Percentiles rank a stretch among this genome's conserved stretches.
These are phyloP conservation scores for Coemansia sp. DNA, from an alignment of 192 early-diverging fungal species.

Conservation along the genomic window DNA sequence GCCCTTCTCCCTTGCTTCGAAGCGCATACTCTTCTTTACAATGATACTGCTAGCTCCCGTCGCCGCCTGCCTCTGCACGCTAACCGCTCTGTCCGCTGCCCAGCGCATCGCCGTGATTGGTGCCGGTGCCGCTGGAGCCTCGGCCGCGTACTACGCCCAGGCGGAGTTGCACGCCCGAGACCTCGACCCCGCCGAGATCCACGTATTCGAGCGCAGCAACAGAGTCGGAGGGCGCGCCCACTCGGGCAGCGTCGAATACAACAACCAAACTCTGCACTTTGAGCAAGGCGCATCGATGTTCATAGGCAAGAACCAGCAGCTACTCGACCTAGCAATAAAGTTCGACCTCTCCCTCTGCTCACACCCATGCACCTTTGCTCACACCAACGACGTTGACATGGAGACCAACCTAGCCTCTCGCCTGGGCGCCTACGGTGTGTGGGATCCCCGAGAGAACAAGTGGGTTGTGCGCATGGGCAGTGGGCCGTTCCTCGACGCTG, in stretches of 20 bases:
- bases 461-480: conserved; percentile 20
- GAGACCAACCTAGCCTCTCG: neutral
- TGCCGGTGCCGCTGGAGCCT: conserved; percentile 16
- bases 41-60: neutral
- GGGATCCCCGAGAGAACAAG: conserved; percentile 10
- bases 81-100: neutral
- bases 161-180: conserved; percentile 7
- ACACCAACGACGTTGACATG: neutral
- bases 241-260: conserved; percentile 11
- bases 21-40: neutral
- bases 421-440: conserved; percentile 20
- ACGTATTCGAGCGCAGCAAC: conserved; percentile 22
- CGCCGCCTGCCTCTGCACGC: neutral
- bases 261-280: conserved; percentile 19
- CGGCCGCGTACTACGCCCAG: conserved; percentile 17
- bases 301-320: conserved; percentile 24
- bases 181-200: conserved; percentile 11
- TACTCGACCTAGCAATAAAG: conserved; percentile 16
- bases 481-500: conserved; percentile 1
- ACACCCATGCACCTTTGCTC: conserved; percentile 30
- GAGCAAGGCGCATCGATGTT: conserved; percentile 39
- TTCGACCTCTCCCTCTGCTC: conserved; percentile 32
- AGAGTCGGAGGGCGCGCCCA: conserved; percentile 24
- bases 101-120: conserved; percentile 18
- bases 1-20: neutral